Evolutionary conservation across 768 basidiomycete species (phyloP), one percentile per base, ranked within the genome.

Genomic region (Porphyrellus cyaneotinctus): DNA sequence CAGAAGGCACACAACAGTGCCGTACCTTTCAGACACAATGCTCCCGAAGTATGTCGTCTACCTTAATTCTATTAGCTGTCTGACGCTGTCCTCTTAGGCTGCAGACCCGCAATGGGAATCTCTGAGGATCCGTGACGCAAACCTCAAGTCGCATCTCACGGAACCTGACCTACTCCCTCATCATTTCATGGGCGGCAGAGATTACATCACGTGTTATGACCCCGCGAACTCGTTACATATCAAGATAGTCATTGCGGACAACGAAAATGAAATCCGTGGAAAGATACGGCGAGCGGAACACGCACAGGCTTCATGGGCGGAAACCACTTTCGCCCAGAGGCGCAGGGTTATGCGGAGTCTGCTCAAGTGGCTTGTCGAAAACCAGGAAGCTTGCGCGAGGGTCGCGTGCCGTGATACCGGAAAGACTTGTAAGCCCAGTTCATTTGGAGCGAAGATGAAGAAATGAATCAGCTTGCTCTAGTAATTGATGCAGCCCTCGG

Each of bases 401-500:
- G 88, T 95, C 24, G 91, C 91, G 22, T 92, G 91, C 65, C 78
- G 95, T 30, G 95, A 99, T 69, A 92, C 92, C 0, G 95, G 95
- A 37, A 99, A 98, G 78, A 97, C 95, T 24, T 72, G 91, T 91
- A 61, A 69, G 88, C 79, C 28, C 41, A 37, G 13, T 3, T 12
- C 6, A 0, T 26, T 51, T 44, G 28, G 44, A 30, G 17, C 36
- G 37, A 23, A 37, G 37, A 24, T 0, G 22, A 5, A 43, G 49
- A 39, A 44, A 41, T 54, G 33, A 56, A 47, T n/a, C 22, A n/a
- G 11, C 49, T 51, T 32, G 5, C 13, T 54, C 23, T 47, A 97
- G 95, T 95, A 67, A 78, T 98, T 54, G 95, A 98, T 61, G 94
- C 95, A 30, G 87, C 90, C 2, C 77, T 99, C 36, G 97, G 97